Percentiles rank a stretch among this genome's conserved stretches.
Conservation (phyloP, 2,329 filamentous ascomycete species). For the Sphaerulina vaccinii region DNA sequence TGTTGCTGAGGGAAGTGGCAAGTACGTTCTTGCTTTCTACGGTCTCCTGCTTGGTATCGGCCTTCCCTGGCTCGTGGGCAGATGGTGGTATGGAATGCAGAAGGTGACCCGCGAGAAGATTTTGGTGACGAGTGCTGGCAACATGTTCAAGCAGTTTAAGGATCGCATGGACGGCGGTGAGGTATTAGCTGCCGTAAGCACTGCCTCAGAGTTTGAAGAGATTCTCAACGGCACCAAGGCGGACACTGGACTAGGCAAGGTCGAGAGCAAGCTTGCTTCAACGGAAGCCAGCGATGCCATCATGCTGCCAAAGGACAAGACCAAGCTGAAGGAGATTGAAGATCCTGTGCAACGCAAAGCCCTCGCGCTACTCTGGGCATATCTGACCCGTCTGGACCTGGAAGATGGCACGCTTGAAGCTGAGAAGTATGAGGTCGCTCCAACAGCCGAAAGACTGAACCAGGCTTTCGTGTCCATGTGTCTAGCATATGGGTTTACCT, state of each 20-base stretch:
- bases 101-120: constrained; percentile 90
- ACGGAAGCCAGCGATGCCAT: constrained; percentile 56
- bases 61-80: constrained; percentile 87
- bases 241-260: constrained; percentile 75
- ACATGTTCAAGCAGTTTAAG: constrained; percentile 88
- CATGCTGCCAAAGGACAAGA: constrained; percentile 70
- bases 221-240: constrained; percentile 74
- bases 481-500: constrained; percentile 80
- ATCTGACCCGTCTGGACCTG: constrained; percentile 83
- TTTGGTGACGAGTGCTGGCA: constrained; percentile 88
- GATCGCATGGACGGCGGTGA: constrained; percentile 78
- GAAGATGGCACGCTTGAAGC: constrained; percentile 73
- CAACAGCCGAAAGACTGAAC: constrained; percentile 79
- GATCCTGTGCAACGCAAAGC: constrained; percentile 79
- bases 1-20: constrained; percentile 88
- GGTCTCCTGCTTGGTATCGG: constrained; percentile 83
- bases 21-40: constrained; percentile 91
- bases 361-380: constrained; percentile 88
- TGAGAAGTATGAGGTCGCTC: constrained; percentile 85
- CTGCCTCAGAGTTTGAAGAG: constrained; percentile 79
- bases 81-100: constrained; percentile 98
- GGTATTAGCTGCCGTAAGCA: constrained; percentile 77
- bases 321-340: constrained; percentile 76
- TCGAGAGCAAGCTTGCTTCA: constrained; percentile 73
- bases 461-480: constrained; percentile 84